Evolutionary conservation across 345 rosid species (phyloP).

Genomic region (Citropsis articulata): DNA sequence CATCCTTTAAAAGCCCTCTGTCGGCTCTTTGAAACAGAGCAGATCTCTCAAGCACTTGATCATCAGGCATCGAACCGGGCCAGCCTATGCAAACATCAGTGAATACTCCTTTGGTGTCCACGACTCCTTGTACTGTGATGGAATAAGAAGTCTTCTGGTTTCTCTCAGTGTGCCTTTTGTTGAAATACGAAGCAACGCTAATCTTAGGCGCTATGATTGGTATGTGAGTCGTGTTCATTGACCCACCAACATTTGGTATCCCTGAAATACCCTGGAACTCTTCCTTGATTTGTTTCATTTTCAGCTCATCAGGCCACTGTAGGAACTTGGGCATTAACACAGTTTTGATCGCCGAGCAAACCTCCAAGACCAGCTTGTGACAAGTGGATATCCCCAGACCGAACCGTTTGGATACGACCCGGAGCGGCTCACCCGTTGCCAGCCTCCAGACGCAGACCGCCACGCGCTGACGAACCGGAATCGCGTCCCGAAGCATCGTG

Average conservation of each 20-base stretch:
- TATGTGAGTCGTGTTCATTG: slow-evolving; percentile 79
- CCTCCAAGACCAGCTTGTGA: slow-evolving; percentile 81
- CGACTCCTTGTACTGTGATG: slow-evolving; percentile 78
- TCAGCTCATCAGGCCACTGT: slow-evolving; percentile 62
- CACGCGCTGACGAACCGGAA: slow-evolving; percentile 83
- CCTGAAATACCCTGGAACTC: slow-evolving; percentile 48
- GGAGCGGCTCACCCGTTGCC: slow-evolving; percentile 78
- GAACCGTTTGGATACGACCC: slow-evolving; percentile 78
- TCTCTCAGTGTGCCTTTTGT: slow-evolving; percentile 78
- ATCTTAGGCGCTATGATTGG: slow-evolving; percentile 81
- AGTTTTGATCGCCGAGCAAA: slow-evolving; percentile 62
- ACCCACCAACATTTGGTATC: slow-evolving; percentile 64
- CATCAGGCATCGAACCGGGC: slow-evolving; percentile 82
- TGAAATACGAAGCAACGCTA: slow-evolving; percentile 66
- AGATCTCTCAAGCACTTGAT: slow-evolving; percentile 68
- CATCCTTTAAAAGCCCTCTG: slow-evolving; percentile 50
- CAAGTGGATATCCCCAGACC: slow-evolving; percentile 87
- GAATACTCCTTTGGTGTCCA: slow-evolving; percentile 63
- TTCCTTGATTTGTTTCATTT: slow-evolving; percentile 32
- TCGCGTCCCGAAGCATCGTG: slow-evolving; percentile 83
- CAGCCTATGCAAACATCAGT: slow-evolving; percentile 78
- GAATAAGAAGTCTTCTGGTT: slow-evolving; percentile 85
- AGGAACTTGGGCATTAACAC: slow-evolving; percentile 69
- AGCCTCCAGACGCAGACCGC: slow-evolving; percentile 92
- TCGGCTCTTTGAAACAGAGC: slow-evolving; percentile 58